A percentile compares a stretch with the other conserved stretches of the same genome.
phyloP scores from a whole-genome alignment of 73 alveolate genomes.

The Halteria grandinella region DNA sequence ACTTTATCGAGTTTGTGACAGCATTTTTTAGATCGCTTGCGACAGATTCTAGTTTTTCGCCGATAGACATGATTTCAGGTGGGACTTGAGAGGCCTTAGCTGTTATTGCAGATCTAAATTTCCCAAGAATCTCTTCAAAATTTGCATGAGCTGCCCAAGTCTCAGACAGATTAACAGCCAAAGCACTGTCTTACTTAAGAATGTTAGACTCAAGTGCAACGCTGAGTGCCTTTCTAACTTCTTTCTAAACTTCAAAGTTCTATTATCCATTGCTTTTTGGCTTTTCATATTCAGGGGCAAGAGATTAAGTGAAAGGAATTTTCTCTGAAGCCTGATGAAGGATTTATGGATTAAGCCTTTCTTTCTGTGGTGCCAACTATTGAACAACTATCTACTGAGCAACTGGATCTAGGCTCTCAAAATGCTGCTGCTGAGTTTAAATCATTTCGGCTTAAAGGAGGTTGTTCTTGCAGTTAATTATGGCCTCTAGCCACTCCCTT shows the following conservation, averaged over 20 bases:
- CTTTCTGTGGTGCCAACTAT: neutral
- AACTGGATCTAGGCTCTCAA: too few relatives aligned
- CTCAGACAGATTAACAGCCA: constrained; percentile 16
- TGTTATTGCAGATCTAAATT: neutral
- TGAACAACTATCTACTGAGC: too few relatives aligned
- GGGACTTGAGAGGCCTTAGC: neutral
- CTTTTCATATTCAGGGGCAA: neutral
- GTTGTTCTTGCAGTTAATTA: constrained; percentile 37
- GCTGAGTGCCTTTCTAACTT: constrained; percentile 1
- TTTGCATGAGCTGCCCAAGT: constrained; percentile 31
- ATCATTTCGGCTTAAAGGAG: too few relatives aligned
- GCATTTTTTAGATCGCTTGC: constrained; percentile 35
- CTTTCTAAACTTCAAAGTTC: neutral
- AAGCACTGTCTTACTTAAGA: constrained; percentile 31
- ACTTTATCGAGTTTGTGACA: constrained; percentile 32
- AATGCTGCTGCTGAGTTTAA: too few relatives aligned
- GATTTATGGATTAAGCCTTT: neutral
- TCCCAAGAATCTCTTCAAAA: constrained; percentile 16
- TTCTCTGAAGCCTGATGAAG: neutral
- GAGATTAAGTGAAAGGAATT: neutral
- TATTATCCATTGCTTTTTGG: neutral
- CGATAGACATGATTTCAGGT: neutral
- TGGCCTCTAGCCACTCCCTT: constrained; percentile 59
- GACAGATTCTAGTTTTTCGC: constrained; percentile 6
- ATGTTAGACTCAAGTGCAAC: constrained; percentile 26